Evolutionary conservation across 768 basidiomycete species (phyloP), one percentile per base, ranked within the genome.

Genomic region (Auricularia auricula-judae): DNA sequence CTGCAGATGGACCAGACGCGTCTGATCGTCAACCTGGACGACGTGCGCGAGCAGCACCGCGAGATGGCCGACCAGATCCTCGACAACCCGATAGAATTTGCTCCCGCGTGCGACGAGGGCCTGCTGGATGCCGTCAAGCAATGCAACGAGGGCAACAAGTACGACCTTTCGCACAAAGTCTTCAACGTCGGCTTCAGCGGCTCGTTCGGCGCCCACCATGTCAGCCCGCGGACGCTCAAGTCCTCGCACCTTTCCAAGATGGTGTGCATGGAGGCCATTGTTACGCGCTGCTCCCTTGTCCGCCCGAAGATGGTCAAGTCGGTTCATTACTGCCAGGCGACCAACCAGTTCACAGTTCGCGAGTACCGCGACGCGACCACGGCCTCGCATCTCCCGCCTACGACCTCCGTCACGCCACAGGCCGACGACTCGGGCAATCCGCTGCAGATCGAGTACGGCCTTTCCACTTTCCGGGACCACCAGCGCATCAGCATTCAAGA

Each of bases 221-320:
- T 95, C 74, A 98, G 89, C 75, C 97, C 97, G 59, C 83, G 97
- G 7, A 93, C 93, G 18, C 83, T 99, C 62, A 84, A 86, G 65
- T 89, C 93, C 36, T 82, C 84, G 66, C 89, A 98, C 74, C 84
- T 99, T 21, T 91, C 93, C 61, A 93, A 89, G 76, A 93, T 98
- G 93, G 91, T 98, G 72, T 94, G 91, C 39, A 75, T 99, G 39
- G 97, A 99, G 78, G 97, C 96, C 44, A 99, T 99, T 73, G 93
- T 99, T 67, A 98, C 96, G 3, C 85, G 97, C 65, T 99, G 97
- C 74, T 98, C 95, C 5, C 86, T 99, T 65, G 96, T 98, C 63
- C 88, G 97, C 36, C 97, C 97, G 16, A 99, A 99, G 78, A 96
- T 99, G 92, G 83, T 97, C 72, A 90, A 88, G 73, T 98, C 97